Base-by-base conservation (phyloP, 225 moss, liverwort and hornwort species). In the Asterella californica region DNA sequence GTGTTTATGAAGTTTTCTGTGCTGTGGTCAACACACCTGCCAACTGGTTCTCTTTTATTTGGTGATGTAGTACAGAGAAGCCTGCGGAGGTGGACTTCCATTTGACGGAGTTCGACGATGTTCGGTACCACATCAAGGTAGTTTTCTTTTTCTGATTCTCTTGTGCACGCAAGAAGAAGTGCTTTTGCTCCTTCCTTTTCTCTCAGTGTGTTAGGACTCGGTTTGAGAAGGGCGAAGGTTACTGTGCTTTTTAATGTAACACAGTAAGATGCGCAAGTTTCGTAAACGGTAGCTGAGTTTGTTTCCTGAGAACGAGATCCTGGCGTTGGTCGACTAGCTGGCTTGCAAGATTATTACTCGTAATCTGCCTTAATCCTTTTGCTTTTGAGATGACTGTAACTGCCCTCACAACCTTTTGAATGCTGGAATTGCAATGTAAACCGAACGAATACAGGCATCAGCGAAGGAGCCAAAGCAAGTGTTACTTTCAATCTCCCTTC, bases 71-170 rank as follows among this genome's bases (percentile, higher is more conserved):
- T 71, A 85, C 88, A 82, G 94, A 97, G 77, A 78, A 78, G 64
- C 91, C 91, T 53, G 78, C 83, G 65, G 97, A 93, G 84, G 89
- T 97, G 6, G 97, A 97, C 79, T 97, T 92, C 66, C 91, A 93
- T 87, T 87, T 97, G 53, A 90, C 90, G 71, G 97, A 97, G 82
- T 97, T 97, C 54, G 97, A 97, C 74, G 97, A 94, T 76, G 91
- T 97, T 76, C 90, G 94, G 22, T 97, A 92, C 84, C 97, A 97
- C 37, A 88, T 97, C 76, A 90, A 92, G 83, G 93, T 93, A 27
- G 11, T 5, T 19, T 29, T n/a, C 50, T 29, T 72, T 72, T 0
- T 70, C 38, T 9, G 25, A 6, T 36, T 45, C 42, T 32, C 30
- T 42, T 38, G 22, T 70, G 38, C 21, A 1, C 62, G n/a, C 2